These are phyloP conservation scores for sweet orange (Citrus sinensis) DNA, from an alignment of 345 rosid genomes.

Conservation along the genomic window DNA sequence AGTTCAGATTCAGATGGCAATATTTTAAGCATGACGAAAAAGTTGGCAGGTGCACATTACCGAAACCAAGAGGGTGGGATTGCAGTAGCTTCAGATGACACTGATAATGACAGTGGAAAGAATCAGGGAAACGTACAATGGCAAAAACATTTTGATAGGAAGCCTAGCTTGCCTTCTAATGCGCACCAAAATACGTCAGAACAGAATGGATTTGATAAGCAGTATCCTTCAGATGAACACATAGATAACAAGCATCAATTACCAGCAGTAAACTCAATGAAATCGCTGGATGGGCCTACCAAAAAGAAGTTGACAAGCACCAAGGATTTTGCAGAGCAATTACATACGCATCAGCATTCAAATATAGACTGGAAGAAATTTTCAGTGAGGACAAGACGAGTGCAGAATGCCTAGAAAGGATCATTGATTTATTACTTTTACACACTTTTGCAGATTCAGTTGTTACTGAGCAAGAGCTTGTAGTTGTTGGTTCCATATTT, in stretches of 20 bases:
- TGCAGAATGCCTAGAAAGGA: background rate
- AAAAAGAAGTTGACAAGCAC: background rate
- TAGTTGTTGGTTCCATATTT: background rate
- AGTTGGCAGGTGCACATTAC: background rate
- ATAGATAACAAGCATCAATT: background rate
- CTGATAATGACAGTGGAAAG: background rate
- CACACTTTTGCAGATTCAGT: background rate
- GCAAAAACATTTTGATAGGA: constrained; percentile 3
- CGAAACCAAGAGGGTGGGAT: background rate
- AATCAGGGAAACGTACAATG: background rate
- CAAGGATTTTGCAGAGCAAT: background rate
- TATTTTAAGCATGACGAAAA: background rate
- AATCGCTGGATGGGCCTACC: background rate
- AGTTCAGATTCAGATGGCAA: constrained; percentile 6
- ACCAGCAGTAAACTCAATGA: background rate
- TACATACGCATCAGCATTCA: constrained; percentile 6
- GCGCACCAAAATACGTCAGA: background rate
- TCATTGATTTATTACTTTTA: background rate
- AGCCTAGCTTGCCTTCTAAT: background rate
- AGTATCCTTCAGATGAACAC: constrained; percentile 6
- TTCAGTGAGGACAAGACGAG: constrained; percentile 26
- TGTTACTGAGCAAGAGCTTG: background rate
- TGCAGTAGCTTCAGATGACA: background rate
- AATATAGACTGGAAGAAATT: constrained; percentile 10
- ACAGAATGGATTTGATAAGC: background rate